These are phyloP conservation scores for Avena insularis DNA, from an alignment of 176 grass and related monocot genomes.

Conservation along the genomic window DNA sequence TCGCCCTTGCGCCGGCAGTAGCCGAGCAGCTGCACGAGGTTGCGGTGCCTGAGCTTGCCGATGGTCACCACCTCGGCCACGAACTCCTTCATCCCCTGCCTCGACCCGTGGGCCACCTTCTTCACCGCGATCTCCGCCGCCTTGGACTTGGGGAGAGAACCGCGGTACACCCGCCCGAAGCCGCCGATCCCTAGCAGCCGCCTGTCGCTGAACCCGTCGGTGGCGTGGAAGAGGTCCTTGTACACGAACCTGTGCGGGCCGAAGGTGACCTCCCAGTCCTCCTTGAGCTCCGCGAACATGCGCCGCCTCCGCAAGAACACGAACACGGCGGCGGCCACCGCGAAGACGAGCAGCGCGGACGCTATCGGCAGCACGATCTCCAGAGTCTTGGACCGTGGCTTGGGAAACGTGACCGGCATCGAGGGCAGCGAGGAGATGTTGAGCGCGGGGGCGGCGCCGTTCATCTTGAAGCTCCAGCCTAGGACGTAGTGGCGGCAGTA, in stretches of 20 bases:
- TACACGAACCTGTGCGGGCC: slow-evolving; percentile 79
- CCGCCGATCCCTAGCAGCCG: slow-evolving; percentile 70
- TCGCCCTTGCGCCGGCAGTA: slow-evolving; percentile 86
- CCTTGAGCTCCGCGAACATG: slow-evolving; percentile 69
- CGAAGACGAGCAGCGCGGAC: slow-evolving; percentile 54
- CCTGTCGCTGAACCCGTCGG: slow-evolving; percentile 68
- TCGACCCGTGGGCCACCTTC: slow-evolving; percentile 74
- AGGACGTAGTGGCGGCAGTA: slow-evolving; percentile 73
- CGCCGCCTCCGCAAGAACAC: slow-evolving; percentile 49
- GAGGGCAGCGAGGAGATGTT: slow-evolving; percentile 63
- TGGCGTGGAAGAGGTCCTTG: slow-evolving; percentile 68
- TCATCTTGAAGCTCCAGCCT: slow-evolving; percentile 65
- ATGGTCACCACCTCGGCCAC: slow-evolving; percentile 79
- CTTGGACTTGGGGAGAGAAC: slow-evolving; percentile 57
- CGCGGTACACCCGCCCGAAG: slow-evolving; percentile 77
- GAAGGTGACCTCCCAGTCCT: slow-evolving; percentile 67
- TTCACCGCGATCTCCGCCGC: slow-evolving; percentile 78
- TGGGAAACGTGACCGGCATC: slow-evolving; percentile 55
- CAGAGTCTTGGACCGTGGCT: slow-evolving; percentile 54
- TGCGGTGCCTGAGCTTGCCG: slow-evolving; percentile 78
- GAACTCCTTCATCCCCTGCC: slow-evolving; percentile 82
- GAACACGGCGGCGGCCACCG: slow-evolving; percentile 40
- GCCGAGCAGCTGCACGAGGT: slow-evolving; percentile 80
- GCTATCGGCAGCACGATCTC: slow-evolving; percentile 58
- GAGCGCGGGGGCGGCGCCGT: slow-evolving; percentile 63